Evolutionary conservation across 176 grass and related monocot genomes (phyloP), one percentile per base, ranked within the genome.

Genomic region (Avena atlantica): DNA sequence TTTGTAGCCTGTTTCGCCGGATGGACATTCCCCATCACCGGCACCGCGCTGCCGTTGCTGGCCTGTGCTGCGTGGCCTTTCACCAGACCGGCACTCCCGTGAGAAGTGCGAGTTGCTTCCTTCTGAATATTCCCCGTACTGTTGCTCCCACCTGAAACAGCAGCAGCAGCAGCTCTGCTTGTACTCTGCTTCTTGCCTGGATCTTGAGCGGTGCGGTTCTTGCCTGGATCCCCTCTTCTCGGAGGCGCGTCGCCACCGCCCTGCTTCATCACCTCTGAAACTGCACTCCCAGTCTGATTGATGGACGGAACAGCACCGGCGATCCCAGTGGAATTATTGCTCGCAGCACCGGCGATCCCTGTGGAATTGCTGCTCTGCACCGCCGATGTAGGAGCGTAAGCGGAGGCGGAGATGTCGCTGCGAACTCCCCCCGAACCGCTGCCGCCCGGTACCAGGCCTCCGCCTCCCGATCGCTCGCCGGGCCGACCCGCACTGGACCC

Each of bases 261-360:
- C 56, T 78, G 63, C 57, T 23, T 82, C 27, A 51, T 82, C 27
- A 51, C 20, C 15, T 1, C 76, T 76, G 71, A 6, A 89, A 77
- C 68, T 83, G 71, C 85, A 70, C 5, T 82, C 12, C 25, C 40
- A 42, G 85, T 90, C 78, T 90, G 88, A 67, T 84, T 91, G 61
- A 11, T 52, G 60, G 17, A 21, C 37, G 60, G 42, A 70, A 76
- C 83, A 24, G 77, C 82, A 51, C 36, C 63, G 56, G 20, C 74
- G 17, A 2, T 42, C 17, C 36, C 37, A 20, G 62, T n/a, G 24
- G 47, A 74, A 65, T 83, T 78, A 11, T 31, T 79, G 79, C 45
- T 47, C 1, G 86, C 80, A 6, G 70, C 81, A 42, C 31, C 27
- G 25, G 23, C 74, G 17, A 5, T 42, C 17, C 34, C 36, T 42